phyloP scores from a whole-genome alignment of 2,329 filamentous ascomycete genomes.

The Penicillium occitanis region DNA sequence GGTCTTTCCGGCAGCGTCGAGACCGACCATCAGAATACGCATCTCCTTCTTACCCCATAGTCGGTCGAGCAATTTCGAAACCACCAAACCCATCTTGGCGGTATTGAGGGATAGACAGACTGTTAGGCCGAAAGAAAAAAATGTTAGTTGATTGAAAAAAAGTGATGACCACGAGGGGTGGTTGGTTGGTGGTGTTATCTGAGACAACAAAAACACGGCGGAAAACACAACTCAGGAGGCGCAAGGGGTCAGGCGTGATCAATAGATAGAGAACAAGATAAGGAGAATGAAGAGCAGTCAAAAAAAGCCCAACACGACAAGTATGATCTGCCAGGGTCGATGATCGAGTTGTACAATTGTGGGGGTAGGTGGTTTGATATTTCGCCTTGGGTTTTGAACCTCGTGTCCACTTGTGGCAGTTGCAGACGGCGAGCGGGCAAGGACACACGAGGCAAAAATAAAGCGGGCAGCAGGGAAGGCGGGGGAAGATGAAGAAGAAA shows the following conservation, averaged over 20 bases:
- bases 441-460: conserved; percentile 1
- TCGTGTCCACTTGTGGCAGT: conserved; percentile 19
- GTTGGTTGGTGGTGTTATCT: neutral
- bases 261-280: conserved; percentile 21
- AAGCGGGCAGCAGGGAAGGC: conserved; percentile 11
- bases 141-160: conserved; percentile 12
- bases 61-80: conserved; percentile 95
- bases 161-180: neutral
- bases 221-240: conserved; percentile 16
- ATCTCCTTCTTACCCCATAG: conserved; percentile 99
- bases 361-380: conserved; percentile 18
- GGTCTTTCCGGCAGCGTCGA: conserved; percentile 99
- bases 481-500: neutral
- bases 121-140: conserved; percentile 24
- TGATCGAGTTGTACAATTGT: conserved; percentile 17
- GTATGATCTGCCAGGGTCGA: conserved; percentile 18
- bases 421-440: conserved; percentile 7
- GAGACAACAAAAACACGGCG: conserved; percentile 12
- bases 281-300: conserved; percentile 21
- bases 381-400: conserved; percentile 11
- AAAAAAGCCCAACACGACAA: conserved; percentile 14
- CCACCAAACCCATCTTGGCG: conserved; percentile 89
- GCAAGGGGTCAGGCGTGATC: conserved; percentile 21
- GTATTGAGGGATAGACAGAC: conserved; percentile 31
- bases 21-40: conserved; percentile 99